Evolutionary conservation across 208 protist species (phyloP).

Genomic region (Acanthamoeba castellanii): DNA sequence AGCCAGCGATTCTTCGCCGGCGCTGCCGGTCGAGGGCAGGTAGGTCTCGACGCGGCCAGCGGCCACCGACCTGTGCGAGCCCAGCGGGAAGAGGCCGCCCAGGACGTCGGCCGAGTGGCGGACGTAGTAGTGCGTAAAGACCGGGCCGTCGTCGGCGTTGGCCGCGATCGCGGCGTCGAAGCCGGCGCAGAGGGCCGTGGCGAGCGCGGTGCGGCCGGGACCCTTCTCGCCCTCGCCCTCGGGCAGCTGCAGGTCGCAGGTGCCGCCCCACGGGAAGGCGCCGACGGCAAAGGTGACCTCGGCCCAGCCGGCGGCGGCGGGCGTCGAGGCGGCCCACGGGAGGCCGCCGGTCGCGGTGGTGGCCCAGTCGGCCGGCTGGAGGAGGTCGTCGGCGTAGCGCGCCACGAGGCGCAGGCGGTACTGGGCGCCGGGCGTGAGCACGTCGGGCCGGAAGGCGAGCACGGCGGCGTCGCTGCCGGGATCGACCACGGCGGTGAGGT

Average conservation of each 20-base stretch:
- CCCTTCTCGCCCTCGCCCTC: not conserved
- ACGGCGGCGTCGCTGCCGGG: not conserved
- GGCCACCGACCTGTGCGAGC: not conserved
- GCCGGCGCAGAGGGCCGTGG: not conserved
- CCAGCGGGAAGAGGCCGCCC: slow-evolving; percentile 16
- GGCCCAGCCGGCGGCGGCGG: not conserved
- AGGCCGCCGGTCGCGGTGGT: not conserved
- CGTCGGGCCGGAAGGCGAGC: not conserved
- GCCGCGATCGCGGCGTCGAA: not conserved
- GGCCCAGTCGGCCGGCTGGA: slow-evolving; percentile 13
- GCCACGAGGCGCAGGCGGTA: not conserved
- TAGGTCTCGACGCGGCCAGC: not conserved
- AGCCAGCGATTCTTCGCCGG: not conserved
- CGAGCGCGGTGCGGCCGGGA: not conserved
- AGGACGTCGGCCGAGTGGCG: not conserved
- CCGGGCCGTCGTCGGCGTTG: not conserved
- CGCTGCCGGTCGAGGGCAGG: slow-evolving; percentile 2
- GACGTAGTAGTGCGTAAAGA: not conserved
- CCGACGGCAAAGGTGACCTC: slow-evolving; percentile 1
- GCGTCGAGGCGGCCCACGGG: slow-evolving; percentile 28
- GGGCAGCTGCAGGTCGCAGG: not conserved
- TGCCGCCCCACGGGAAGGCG: slow-evolving; percentile 21
- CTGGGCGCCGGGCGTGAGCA: slow-evolving; percentile 28
- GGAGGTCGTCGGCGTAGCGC: not conserved
- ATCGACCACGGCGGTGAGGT: not conserved